Base-by-base conservation (phyloP, 2,329 filamentous ascomycete genomes). In the Neurospora sp. region DNA sequence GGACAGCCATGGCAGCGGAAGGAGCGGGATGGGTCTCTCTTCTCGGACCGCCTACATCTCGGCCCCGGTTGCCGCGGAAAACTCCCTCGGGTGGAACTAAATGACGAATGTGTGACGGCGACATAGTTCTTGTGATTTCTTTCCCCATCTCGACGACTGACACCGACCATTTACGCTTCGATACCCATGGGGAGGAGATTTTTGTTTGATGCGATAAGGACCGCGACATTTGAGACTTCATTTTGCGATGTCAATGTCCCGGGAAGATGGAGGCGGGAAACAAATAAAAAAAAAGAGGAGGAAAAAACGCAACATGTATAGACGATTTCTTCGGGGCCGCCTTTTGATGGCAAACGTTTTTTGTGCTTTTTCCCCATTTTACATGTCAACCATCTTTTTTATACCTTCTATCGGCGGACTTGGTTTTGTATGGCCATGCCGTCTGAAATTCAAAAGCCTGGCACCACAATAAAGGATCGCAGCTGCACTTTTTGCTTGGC, bases 71-170 rank as follows among this genome's bases (percentile, higher is more conserved):
- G 94, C 94, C 80, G 91, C 93, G 3, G 93, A 96, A 84, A 97
- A 97, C 85, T 97, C 93, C 68, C 87, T 97, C 74, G 94, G 94
- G 76, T 97, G 94, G 94, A 97, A 96, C 84, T 97, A 86, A 89
- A 75, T 19, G 70, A 69, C 68, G 33, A 70, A 36, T 38, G 39
- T 62, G 33, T 68, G 36, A 62, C 58, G 69, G 62, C 38, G 15
- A 67, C 52, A 68, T 52, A 42, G 67, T 68, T 70, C 40, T 66
- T 67, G 28, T 68, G 68, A 39, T 52, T 69, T 70, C 62, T 72
- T 66, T 69, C 19, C 19, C 40, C 68, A 40, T 71, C 58, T 23
- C 46, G 73, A 80, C 76, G 78, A 79, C 72, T 72, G 76, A 72
- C 73, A 79, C 76, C 75, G 76, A 73, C 71, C 38, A 62, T 71